These are phyloP conservation scores for Logfia minima DNA, from an alignment of 129 eudicot species.

Conservation along the genomic window DNA sequence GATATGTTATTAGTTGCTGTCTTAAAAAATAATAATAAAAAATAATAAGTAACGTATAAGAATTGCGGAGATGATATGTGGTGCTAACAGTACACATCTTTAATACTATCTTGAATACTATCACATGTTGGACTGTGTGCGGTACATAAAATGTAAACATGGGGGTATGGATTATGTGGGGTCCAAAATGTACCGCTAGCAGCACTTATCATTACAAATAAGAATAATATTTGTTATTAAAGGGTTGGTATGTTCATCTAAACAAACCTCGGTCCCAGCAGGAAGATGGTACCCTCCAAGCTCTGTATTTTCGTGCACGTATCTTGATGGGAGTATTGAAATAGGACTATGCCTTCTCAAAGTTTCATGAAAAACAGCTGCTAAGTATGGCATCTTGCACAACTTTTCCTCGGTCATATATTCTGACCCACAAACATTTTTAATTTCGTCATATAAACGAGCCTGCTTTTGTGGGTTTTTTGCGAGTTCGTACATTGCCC, in stretches of 20 bases:
- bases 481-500: conserved; percentile 56
- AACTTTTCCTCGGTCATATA: conserved; percentile 44
- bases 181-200: too few species aligned
- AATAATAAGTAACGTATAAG: too few species aligned
- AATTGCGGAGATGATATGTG: too few species aligned
- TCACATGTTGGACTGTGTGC: too few species aligned
- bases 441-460: conserved; percentile 30
- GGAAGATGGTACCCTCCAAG: conserved; percentile 56
- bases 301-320: conserved; percentile 46
- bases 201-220: too few species aligned
- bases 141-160: not conserved
- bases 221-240: not conserved
- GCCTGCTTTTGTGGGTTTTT: conserved; percentile 39
- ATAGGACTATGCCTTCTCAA: conserved; percentile 55
- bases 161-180: not conserved
- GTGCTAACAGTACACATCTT: too few species aligned
- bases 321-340: conserved; percentile 44
- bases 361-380: conserved; percentile 51
- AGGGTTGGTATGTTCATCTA: not conserved
- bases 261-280: conserved; percentile 55
- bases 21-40: too few species aligned
- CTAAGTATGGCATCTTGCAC: conserved; percentile 43
- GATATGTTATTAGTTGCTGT: too few species aligned
- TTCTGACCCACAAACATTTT: conserved; percentile 44
- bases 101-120: too few species aligned